These are phyloP conservation scores for Amoebophrya sp. DNA, from an alignment of 169 alveolate genomes.

Conservation along the genomic window DNA sequence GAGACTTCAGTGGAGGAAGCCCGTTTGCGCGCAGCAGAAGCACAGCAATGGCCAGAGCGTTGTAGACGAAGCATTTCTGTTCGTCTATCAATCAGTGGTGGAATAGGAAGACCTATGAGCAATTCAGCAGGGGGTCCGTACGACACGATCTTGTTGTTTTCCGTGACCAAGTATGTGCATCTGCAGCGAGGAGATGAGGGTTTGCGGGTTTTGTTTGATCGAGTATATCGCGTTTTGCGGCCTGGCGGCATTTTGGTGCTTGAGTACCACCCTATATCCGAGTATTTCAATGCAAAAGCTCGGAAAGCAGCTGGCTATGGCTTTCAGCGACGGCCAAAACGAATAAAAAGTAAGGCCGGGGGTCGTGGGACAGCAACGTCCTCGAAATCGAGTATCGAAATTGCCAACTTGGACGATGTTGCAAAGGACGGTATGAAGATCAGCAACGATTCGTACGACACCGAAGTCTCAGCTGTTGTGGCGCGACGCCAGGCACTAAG, in stretches of 20 bases:
- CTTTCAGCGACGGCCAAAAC: too few species aligned
- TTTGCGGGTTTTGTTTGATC: background rate
- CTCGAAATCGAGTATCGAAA: too few species aligned
- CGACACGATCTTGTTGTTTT: background rate
- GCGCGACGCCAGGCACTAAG: background rate
- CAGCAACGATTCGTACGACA: too few species aligned
- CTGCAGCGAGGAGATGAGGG: background rate
- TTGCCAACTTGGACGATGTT: too few species aligned
- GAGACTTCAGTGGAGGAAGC: background rate
- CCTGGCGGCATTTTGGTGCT: background rate
- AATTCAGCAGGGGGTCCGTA: background rate
- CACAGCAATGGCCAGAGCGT: too few species aligned
- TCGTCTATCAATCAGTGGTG: background rate
- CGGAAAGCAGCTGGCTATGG: too few species aligned
- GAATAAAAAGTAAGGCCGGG: too few species aligned
- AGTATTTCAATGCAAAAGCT: too few species aligned
- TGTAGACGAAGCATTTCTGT: background rate
- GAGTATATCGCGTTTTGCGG: background rate
- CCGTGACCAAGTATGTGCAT: background rate
- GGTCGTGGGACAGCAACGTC: too few species aligned
- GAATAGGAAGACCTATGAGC: background rate
- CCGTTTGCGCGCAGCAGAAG: background rate
- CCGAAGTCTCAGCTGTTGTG: background rate
- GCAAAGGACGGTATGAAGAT: too few species aligned
- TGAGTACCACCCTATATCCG: background rate